Conservation (phyloP, 371 early-diverging fungal genomes). For the Mucor irregularis region DNA sequence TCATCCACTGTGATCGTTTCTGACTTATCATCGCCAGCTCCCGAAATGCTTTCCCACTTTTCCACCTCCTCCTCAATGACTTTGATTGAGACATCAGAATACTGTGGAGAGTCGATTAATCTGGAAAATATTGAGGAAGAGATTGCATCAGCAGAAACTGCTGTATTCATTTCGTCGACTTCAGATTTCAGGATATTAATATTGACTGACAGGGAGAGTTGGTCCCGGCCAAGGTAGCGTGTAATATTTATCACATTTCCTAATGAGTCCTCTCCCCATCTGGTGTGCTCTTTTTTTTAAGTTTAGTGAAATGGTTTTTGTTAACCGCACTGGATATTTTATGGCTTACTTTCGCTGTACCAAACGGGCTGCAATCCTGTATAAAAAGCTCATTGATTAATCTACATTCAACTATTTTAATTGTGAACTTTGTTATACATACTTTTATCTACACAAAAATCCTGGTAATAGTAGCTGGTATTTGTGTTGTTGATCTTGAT, state of each 20-base stretch:
- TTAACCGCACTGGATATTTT: constrained; percentile 3
- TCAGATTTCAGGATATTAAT: constrained; percentile 56
- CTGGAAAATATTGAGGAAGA: constrained; percentile 38
- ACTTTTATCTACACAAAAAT: constrained; percentile 44
- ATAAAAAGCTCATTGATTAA: too few relatives aligned
- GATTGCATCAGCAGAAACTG: neutral
- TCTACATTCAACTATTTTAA: too few relatives aligned
- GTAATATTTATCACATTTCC: constrained; percentile 42
- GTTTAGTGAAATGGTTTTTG: neutral
- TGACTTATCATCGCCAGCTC: too few relatives aligned
- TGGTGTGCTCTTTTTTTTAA: constrained; percentile 39
- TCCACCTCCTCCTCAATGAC: constrained; percentile 33
- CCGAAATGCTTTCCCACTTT: too few relatives aligned
- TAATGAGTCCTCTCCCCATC: constrained; percentile 59
- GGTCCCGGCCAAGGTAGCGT: constrained; percentile 46
- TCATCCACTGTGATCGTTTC: too few relatives aligned
- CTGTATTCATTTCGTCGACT: constrained; percentile 25
- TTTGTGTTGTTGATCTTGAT: constrained; percentile 54
- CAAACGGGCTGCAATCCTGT: constrained; percentile 45
- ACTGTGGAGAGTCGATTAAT: constrained; percentile 48
- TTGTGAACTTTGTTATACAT: neutral
- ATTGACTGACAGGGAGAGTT: constrained; percentile 49
- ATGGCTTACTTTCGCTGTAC: constrained; percentile 44
- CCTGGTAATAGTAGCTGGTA: constrained; percentile 45
- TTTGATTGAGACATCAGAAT: constrained; percentile 56